phyloP scores from a whole-genome alignment of 306 rosid genomes.

The Rosa rugosa region DNA sequence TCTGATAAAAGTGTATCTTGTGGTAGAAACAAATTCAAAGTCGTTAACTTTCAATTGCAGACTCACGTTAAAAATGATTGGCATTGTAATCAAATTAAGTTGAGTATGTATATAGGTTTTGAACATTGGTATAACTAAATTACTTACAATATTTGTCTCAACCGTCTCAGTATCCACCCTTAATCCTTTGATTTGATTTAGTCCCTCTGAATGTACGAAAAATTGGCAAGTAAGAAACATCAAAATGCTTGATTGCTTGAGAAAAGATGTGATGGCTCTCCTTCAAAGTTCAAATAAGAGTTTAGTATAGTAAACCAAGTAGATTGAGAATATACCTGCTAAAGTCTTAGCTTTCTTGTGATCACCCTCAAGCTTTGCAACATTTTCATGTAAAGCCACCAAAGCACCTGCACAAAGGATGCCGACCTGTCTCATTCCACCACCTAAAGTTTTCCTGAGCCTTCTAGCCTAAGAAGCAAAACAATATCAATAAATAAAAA shows the following conservation, averaged over 20 bases:
- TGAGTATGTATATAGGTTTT: not conserved
- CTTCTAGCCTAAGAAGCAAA: conserved; percentile 58
- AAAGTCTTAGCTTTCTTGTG: conserved; percentile 71
- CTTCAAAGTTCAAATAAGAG: not conserved
- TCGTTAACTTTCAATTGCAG: not conserved
- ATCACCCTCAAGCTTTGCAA: conserved; percentile 64
- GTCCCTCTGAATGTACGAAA: conserved; percentile 47
- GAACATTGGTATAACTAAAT: not conserved
- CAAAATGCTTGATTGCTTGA: not conserved
- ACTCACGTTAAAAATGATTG: not conserved
- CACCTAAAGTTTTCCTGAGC: conserved; percentile 87
- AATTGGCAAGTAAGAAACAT: not conserved
- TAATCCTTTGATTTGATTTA: conserved; percentile 58
- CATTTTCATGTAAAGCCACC: conserved; percentile 71
- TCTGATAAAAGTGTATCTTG: not conserved
- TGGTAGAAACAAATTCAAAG: conserved; percentile 3
- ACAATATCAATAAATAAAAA: not conserved
- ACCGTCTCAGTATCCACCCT: conserved; percentile 46
- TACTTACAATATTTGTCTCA: conserved; percentile 87
- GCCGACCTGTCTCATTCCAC: conserved; percentile 95
- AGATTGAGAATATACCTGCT: conserved; percentile 51
- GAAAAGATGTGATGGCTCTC: conserved; percentile 7
- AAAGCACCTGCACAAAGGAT: conserved; percentile 86
- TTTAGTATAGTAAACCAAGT: not conserved
- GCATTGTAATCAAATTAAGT: conserved; percentile 2